These are phyloP conservation scores for Sordariomycetes sp. DNA, from an alignment of 2,329 filamentous ascomycete species.

Conservation along the genomic window DNA sequence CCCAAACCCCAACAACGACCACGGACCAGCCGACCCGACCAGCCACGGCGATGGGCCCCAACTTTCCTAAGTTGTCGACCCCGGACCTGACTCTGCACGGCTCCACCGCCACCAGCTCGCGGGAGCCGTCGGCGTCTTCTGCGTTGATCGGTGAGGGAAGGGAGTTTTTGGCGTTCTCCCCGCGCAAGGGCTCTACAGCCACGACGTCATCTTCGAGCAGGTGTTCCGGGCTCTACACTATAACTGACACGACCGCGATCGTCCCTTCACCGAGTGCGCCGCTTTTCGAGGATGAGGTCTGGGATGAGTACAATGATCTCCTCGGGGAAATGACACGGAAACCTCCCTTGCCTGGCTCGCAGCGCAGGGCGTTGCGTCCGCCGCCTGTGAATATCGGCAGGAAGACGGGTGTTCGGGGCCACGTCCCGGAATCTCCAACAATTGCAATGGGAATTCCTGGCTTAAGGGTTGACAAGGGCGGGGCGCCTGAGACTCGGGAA, in stretches of 20 bases:
- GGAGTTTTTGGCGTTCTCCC: constrained; percentile 65
- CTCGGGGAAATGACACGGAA: constrained; percentile 48
- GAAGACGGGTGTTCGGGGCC: background rate
- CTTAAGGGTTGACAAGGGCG: background rate
- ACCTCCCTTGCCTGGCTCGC: constrained; percentile 28
- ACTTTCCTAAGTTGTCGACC: constrained; percentile 24
- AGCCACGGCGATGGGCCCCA: constrained; percentile 29
- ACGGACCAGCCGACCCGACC: constrained; percentile 9
- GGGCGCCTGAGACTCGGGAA: background rate
- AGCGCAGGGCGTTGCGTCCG: background rate
- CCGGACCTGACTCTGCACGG: constrained; percentile 23
- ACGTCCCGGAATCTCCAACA: background rate
- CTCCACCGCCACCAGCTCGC: constrained; percentile 17
- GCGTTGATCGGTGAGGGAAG: constrained; percentile 16
- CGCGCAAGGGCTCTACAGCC: constrained; percentile 57
- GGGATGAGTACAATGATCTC: constrained; percentile 88
- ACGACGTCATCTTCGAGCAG: constrained; percentile 44
- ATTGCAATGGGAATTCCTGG: background rate
- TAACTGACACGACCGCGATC: constrained; percentile 50
- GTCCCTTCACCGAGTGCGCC: constrained; percentile 48
- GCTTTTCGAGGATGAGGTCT: constrained; percentile 72
- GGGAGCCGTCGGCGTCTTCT: constrained; percentile 16
- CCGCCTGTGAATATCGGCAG: background rate
- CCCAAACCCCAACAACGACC: constrained; percentile 20
- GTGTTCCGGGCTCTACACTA: constrained; percentile 49